phyloP scores from a whole-genome alignment of 331 rosid species.

The Cydonia oblonga region DNA sequence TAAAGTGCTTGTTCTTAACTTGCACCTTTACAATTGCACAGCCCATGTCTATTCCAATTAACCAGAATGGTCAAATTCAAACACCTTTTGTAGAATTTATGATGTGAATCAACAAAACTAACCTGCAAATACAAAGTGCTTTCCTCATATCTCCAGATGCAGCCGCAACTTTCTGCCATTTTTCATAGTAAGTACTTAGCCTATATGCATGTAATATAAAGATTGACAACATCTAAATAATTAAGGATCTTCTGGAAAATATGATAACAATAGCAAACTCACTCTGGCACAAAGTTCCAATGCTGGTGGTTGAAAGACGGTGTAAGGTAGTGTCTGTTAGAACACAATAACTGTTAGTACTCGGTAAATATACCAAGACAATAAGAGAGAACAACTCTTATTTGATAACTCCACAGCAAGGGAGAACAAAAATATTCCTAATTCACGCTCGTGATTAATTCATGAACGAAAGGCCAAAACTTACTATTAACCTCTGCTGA shows the following conservation, averaged over 20 bases:
- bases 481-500: conserved; percentile 61
- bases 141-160: conserved; percentile 95
- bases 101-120: conserved; percentile 4
- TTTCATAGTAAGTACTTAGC: background rate
- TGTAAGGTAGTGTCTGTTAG: conserved; percentile 57
- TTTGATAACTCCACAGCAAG: background rate
- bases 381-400: background rate
- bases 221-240: background rate
- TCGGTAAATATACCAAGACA: background rate
- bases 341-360: background rate
- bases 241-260: background rate
- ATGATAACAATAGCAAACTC: conserved; percentile 21
- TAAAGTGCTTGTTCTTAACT: background rate
- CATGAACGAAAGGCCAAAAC: conserved; percentile 6
- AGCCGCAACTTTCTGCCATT: conserved; percentile 86
- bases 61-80: background rate
- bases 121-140: conserved; percentile 83
- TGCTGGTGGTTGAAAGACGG: conserved; percentile 65
- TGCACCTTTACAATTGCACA: background rate
- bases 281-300: conserved; percentile 93
- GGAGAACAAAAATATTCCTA: background rate
- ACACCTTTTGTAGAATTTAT: background rate
- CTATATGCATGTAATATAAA: conserved; percentile 2
- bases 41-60: background rate
- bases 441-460: background rate